Base-by-base conservation (phyloP, 208 protist species). In the Histomonas meleagridis region DNA sequence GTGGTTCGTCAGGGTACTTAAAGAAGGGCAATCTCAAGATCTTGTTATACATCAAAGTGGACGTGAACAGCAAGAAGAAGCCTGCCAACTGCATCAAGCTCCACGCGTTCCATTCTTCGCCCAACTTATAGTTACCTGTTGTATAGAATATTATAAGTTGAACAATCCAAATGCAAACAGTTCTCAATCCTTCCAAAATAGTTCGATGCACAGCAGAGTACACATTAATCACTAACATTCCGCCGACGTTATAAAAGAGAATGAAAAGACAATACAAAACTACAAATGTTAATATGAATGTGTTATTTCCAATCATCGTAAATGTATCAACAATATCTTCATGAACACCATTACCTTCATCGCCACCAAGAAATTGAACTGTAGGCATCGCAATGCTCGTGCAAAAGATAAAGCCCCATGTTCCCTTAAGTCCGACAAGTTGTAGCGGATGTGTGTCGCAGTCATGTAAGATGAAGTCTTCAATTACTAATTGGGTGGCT, bases 311-410 rank as follows among this genome's bases (percentile, higher is more conserved):
- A 3, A 86, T 12, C 76, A 86, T 86, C 32, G 23, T 7, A 18
- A 86, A 86, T 28, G 76, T 86, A 55, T 86, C 76, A 26, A 86
- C n/a, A 40, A 55, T 51, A 16, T 86, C 76, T 55, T 86, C 76
- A 46, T 86, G 76, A 38, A 86, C 46, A 26, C 76, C 76, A 55
- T 86, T 86, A 26, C 76, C 76, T 86, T 86, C 76, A 21, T 51
- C 26, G 23, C 60, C n/a, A 21, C 53, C 53, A 40, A 28, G 26
- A 49, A 86, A 55, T 86, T 86, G 76, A 55, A 86, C 76, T 18
- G 55, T 86, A 32, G 76, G 76, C 10, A 86, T 26, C 7, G 14
- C 43, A 4, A 86, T 55, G 12, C 46, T 32, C 26, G 46, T 46
- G 40, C 46, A 55, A 55, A 86, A 26, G 18, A 86, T n/a, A 16